Evolutionary conservation across 2,329 filamentous ascomycete genomes (phyloP).

Genomic region (Nothophaeocryptopus gaeumannii): DNA sequence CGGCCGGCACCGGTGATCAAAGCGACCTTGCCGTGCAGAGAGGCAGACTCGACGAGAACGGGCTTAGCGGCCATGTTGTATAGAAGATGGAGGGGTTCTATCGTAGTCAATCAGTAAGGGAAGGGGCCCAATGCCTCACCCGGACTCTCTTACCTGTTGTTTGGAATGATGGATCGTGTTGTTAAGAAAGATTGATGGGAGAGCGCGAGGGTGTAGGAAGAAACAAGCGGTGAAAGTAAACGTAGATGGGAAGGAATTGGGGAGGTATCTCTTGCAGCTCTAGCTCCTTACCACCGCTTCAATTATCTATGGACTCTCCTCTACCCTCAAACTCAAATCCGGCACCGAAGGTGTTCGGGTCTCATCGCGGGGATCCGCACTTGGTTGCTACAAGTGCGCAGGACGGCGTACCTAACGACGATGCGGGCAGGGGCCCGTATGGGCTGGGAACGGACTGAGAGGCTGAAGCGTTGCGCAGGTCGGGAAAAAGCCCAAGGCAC

Average conservation of each 20-base stretch:
- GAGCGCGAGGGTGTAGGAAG: constrained; percentile 3
- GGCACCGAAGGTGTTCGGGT: too few relatives aligned
- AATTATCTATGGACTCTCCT: too few relatives aligned
- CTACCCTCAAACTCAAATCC: too few relatives aligned
- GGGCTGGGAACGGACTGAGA: not conserved
- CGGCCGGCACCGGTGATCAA: constrained; percentile 65
- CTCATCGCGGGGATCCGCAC: too few relatives aligned
- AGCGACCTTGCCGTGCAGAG: constrained; percentile 53
- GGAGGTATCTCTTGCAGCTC: constrained; percentile 4
- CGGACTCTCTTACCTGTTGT: too few relatives aligned
- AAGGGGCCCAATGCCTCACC: too few relatives aligned
- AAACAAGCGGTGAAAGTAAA: constrained; percentile 18
- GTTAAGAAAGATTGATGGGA: too few relatives aligned
- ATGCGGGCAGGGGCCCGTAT: too few relatives aligned
- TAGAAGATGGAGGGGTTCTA: not conserved
- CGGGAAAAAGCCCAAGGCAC: constrained; percentile 2
- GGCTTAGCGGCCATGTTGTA: constrained; percentile 31
- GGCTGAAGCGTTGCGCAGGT: constrained; percentile 2
- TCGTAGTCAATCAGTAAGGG: too few relatives aligned
- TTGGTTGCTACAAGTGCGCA: too few relatives aligned
- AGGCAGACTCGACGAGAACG: constrained; percentile 47
- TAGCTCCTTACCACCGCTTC: constrained; percentile 6
- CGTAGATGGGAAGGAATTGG: not conserved
- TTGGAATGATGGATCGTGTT: too few relatives aligned
- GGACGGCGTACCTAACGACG: constrained; percentile 3